Base-by-base conservation (phyloP, 2,329 filamentous ascomycete species). In the Lecanicillium sp. region DNA sequence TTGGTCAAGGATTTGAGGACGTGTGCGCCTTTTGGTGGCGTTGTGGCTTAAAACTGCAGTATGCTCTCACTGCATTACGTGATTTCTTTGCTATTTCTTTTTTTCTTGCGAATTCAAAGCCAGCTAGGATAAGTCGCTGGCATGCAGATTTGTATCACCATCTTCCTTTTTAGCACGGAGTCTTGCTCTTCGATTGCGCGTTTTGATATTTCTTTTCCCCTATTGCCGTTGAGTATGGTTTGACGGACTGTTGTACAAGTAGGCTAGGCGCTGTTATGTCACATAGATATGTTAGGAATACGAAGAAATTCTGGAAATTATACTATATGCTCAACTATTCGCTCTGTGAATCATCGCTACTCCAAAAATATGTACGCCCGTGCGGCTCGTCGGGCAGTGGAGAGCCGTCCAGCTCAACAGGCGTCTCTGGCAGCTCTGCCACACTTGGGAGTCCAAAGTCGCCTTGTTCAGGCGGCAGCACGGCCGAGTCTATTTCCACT, bases 1-100 rank as follows among this genome's bases (percentile, higher is more conserved):
- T 70, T 94, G 43, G 86, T 94, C 39, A 79, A 84, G 57, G 87
- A 96, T 60, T 64, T 96, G 50, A 79, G 81, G 47, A 86, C 86
- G 57, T 84, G 79, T 48, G 81, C 83, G 33, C 83, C 87, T 1
- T 87, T 87, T 64, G 81, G 79, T 5, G 72, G 79, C 5, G 73
- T 70, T 5, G 60, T 77, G 41, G 69, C 64, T 45, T 76, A 43
- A 50, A 11, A 7, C n/a, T n/a, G n/a, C n/a, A n/a, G n/a, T n/a
- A n/a, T n/a, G n/a, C n/a, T n/a, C n/a, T n/a, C n/a, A n/a, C n/a
- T n/a, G n/a, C n/a, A n/a, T n/a, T n/a, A n/a, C n/a, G n/a, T n/a
- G n/a, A n/a, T n/a, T n/a, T n/a, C n/a, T n/a, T n/a, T n/a, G n/a
- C n/a, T n/a, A n/a, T n/a, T n/a, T n/a, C n/a, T n/a, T n/a, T n/a